phyloP scores from a whole-genome alignment of 179 eudicot genomes.

The Silene vulgaris region DNA sequence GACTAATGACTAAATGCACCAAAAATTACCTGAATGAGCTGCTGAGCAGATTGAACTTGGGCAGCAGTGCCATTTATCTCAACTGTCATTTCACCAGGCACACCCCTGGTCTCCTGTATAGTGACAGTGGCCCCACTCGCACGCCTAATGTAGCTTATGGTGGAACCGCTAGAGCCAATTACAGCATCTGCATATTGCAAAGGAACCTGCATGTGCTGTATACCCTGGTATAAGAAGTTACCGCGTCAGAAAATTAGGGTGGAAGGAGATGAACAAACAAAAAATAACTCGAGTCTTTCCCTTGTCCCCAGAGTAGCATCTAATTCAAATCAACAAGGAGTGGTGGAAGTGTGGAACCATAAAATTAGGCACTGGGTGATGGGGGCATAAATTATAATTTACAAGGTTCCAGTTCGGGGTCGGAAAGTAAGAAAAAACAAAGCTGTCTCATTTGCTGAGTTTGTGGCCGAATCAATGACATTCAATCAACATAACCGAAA shows the following conservation, averaged over 20 bases:
- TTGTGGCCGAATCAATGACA: not conserved
- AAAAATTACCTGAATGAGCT: slow-evolving; percentile 39
- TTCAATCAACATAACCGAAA: not conserved
- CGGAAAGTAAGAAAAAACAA: not conserved
- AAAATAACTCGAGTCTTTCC: no score
- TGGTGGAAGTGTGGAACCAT: no score
- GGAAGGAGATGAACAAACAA: not conserved
- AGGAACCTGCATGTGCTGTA: slow-evolving; percentile 46
- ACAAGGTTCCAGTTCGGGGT: not conserved
- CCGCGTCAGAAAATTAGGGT: not conserved
- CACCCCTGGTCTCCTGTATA: slow-evolving; percentile 45
- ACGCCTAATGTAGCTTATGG: slow-evolving; percentile 41
- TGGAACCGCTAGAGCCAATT: slow-evolving; percentile 42
- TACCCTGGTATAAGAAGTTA: slow-evolving; percentile 22
- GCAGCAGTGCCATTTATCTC: slow-evolving; percentile 41
- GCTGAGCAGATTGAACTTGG: slow-evolving; percentile 50
- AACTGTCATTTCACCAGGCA: slow-evolving; percentile 48
- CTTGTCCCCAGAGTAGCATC: no score
- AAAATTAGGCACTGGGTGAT: no score
- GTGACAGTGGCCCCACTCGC: slow-evolving; percentile 50
- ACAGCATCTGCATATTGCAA: slow-evolving; percentile 42
- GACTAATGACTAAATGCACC: not conserved
- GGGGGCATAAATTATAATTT: no score
- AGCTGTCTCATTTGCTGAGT: not conserved
- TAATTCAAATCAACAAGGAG: no score